Percentiles rank a stretch among this genome's conserved stretches.
Evolutionary conservation across 2,329 filamentous ascomycete genomes (phyloP).

Genomic region (Ceratocystis colombiana): DNA sequence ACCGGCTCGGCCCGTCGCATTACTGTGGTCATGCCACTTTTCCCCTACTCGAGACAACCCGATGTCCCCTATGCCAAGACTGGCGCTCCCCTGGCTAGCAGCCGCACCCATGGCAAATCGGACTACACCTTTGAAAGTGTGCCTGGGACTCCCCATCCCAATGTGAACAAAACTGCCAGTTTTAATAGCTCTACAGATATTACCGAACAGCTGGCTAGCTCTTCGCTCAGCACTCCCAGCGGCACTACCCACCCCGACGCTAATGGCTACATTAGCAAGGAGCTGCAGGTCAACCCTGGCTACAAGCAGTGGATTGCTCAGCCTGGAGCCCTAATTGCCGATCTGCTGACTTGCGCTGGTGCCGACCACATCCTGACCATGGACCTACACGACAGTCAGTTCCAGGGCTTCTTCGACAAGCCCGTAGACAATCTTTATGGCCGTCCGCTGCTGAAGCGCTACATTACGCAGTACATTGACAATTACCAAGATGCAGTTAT

Average conservation of each 20-base stretch:
- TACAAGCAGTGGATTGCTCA: constrained; percentile 99
- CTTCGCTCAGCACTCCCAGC: constrained; percentile 50
- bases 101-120: constrained; percentile 47
- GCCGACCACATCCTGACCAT: constrained; percentile 97
- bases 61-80: constrained; percentile 95
- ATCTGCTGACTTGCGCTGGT: constrained; percentile 87
- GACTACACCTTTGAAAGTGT: constrained; percentile 87
- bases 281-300: constrained; percentile 70
- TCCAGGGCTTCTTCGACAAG: constrained; percentile 98
- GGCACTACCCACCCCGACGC: constrained; percentile 32
- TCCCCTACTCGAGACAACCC: constrained; percentile 92
- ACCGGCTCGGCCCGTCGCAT: constrained; percentile 83
- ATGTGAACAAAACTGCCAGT: constrained; percentile 55
- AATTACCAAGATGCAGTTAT: constrained; percentile 80
- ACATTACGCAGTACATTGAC: constrained; percentile 70
- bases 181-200: constrained; percentile 56
- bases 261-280: constrained; percentile 33
- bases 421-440: constrained; percentile 96
- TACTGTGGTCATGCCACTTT: constrained; percentile 86
- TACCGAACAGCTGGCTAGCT: constrained; percentile 61
- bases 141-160: constrained; percentile 71
- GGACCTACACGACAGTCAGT: constrained; percentile 92
- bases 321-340: constrained; percentile 86
- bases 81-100: constrained; percentile 65
- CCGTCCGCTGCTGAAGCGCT: constrained; percentile 59